phyloP scores from a whole-genome alignment of 2,329 filamentous ascomycete genomes.

The Tolypocladium ophioglossoides region DNA sequence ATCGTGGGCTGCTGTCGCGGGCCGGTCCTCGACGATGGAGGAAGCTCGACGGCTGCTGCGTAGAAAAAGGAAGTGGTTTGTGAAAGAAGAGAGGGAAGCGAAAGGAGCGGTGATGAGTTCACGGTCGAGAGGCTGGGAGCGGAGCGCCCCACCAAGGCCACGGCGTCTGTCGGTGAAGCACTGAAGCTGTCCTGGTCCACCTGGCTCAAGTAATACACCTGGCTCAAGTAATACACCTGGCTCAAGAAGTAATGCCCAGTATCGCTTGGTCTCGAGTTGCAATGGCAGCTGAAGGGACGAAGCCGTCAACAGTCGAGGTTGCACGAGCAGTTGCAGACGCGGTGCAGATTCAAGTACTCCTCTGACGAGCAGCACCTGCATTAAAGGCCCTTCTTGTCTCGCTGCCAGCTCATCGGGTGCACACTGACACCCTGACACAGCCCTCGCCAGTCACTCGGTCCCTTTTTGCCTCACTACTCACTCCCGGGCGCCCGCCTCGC shows the following conservation, averaged over 20 bases:
- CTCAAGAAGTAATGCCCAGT: too few species aligned
- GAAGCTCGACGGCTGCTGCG: not conserved
- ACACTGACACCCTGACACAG: too few species aligned
- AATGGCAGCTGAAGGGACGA: not conserved
- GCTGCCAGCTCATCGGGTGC: not conserved
- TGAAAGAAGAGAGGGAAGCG: not conserved
- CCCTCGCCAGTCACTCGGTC: not conserved
- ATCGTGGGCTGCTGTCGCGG: conserved; percentile 12
- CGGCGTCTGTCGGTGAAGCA: not conserved
- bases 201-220: too few species aligned
- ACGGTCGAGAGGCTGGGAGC: not conserved
- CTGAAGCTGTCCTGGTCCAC: too few species aligned
- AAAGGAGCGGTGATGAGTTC: not conserved
- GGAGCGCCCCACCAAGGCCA: not conserved
- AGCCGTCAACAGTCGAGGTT: not conserved
- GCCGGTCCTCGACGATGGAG: not conserved
- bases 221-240: too few species aligned
- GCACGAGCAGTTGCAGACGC: not conserved
- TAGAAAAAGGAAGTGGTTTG: too few species aligned
- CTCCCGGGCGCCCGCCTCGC: not conserved
- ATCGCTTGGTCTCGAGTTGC: too few species aligned
- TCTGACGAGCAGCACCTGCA: not conserved
- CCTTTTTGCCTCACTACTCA: not conserved
- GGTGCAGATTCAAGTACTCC: not conserved
- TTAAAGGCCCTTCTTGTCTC: not conserved